Conservation (phyloP, 2,329 filamentous ascomycete species). For the Ilyonectria destructans region DNA sequence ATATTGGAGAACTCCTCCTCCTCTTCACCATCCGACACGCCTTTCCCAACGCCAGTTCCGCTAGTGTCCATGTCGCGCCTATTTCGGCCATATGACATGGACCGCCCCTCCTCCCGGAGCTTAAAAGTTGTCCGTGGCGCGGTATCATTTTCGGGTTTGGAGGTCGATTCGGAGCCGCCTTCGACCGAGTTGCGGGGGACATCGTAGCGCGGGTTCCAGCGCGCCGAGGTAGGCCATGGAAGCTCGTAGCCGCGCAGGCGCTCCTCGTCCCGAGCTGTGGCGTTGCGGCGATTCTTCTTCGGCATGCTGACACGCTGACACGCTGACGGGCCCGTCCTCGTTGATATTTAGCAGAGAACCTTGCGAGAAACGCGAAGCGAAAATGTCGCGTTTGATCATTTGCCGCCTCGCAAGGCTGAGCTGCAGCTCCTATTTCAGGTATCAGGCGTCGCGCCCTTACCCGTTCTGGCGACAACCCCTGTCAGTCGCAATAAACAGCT, state of each 20-base stretch:
- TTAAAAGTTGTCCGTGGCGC: neutral
- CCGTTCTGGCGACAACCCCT: neutral
- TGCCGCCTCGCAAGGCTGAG: neutral
- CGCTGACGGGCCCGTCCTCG: neutral
- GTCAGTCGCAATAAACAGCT: neutral
- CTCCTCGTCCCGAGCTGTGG: slow-evolving; percentile 30
- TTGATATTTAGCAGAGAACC: too few relatives aligned
- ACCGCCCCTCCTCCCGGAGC: slow-evolving; percentile 12
- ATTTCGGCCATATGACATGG: slow-evolving; percentile 33
- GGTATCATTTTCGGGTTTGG: slow-evolving; percentile 21
- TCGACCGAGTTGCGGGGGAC: slow-evolving; percentile 44
- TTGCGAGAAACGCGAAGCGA: neutral
- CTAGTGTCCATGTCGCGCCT: slow-evolving; percentile 39
- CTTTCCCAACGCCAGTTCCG: neutral
- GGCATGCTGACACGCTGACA: slow-evolving; percentile 26
- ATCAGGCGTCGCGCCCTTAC: neutral
- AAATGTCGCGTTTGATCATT: neutral
- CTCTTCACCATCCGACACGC: slow-evolving; percentile 4
- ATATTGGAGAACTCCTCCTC: slow-evolving; percentile 46
- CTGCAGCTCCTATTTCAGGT: neutral
- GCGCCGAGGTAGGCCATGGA: slow-evolving; percentile 40
- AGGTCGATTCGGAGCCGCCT: neutral
- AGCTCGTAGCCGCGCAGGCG: slow-evolving; percentile 37
- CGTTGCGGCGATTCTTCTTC: slow-evolving; percentile 20
- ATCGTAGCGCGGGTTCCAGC: slow-evolving; percentile 50